phyloP scores from a whole-genome alignment of 2,329 filamentous ascomycete species.

The Pezizomycotina sp. region DNA sequence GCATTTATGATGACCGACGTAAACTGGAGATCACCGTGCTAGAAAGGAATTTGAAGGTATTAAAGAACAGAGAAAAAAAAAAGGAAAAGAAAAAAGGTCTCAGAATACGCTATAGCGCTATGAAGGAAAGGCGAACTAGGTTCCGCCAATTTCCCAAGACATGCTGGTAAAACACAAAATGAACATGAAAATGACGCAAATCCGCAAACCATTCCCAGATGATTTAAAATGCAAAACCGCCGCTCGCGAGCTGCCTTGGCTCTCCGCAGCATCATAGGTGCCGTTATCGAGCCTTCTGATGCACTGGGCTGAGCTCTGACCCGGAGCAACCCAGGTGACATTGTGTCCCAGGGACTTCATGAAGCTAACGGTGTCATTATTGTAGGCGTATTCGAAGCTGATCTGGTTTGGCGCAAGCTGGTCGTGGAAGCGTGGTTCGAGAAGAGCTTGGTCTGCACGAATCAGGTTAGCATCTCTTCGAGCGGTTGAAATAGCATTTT shows the following conservation, averaged over 20 bases:
- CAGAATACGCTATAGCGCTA: no score
- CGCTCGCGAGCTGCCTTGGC: constrained; percentile 55
- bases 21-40: no score
- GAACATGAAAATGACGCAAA: no score
- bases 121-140: no score
- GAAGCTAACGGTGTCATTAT: constrained; percentile 44
- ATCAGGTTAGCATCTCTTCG: no score
- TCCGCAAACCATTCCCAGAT: background rate
- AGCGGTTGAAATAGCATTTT: no score
- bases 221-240: constrained; percentile 40
- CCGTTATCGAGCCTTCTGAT: constrained; percentile 46
- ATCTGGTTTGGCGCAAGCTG: constrained; percentile 45
- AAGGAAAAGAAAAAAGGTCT: no score
- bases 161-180: no score
- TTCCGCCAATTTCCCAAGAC: no score
- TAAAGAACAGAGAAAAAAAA: no score
- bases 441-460: constrained; percentile 40
- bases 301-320: constrained; percentile 45
- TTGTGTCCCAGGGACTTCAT: constrained; percentile 43
- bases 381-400: constrained; percentile 43
- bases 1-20: no score
- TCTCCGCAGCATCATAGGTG: constrained; percentile 65
- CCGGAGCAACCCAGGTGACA: constrained; percentile 42
- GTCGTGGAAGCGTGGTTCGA: constrained; percentile 45
- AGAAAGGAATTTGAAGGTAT: no score